These are phyloP conservation scores for Salicornia ramosissima DNA, from an alignment of 148 eudicot species.

Conservation along the genomic window DNA sequence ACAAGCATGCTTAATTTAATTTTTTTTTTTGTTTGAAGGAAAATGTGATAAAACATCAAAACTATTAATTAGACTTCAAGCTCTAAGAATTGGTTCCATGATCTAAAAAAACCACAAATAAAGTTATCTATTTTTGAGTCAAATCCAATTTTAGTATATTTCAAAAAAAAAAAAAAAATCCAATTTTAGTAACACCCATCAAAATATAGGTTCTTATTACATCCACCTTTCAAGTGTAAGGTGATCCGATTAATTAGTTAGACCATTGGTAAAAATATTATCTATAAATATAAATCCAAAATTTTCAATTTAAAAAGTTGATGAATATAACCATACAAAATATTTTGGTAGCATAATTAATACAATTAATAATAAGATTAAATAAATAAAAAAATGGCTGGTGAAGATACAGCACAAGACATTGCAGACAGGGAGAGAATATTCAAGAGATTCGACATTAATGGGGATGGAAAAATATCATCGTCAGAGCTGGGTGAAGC, in stretches of 20 bases:
- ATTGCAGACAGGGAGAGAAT: conserved; percentile 66
- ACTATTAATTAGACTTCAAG: no score
- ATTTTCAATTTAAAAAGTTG: not conserved
- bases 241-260: conserved; percentile 31
- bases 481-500: conserved; percentile 74
- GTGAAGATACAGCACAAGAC: conserved; percentile 51
- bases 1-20: no score
- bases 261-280: not conserved
- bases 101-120: no score
- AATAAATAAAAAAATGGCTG: conserved; percentile 49
- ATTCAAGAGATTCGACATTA: conserved; percentile 66
- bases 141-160: conserved; percentile 13
- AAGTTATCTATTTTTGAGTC: not conserved
- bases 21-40: no score
- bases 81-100: no score
- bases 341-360: not conserved
- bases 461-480: conserved; percentile 82
- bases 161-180: no score
- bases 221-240: conserved; percentile 11
- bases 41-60: no score
- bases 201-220: not conserved
- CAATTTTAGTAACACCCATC: conserved; percentile 7
- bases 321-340: not conserved
- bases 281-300: conserved; percentile 7
- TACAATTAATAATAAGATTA: not conserved